Evolutionary conservation across 192 early-diverging fungal species (phyloP).

Genomic region (Dimargaris cristalligena): DNA sequence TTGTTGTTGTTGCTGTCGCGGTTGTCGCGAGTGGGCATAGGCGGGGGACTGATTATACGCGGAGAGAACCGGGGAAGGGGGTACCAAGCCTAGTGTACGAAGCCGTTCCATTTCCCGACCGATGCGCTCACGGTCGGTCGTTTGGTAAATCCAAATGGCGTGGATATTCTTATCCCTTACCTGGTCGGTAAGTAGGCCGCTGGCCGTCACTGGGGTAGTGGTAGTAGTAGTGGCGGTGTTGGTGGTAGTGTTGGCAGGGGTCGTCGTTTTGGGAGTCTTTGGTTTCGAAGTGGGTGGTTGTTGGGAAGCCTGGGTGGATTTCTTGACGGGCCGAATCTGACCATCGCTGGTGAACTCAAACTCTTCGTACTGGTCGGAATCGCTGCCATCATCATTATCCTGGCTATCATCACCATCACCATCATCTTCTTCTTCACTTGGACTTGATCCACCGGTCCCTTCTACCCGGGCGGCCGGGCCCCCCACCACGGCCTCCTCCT

Average conservation of each 20-base stretch:
- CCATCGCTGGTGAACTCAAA: background rate
- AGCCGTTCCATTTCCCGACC: background rate
- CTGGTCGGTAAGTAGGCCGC: too few relatives aligned
- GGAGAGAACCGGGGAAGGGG: too few relatives aligned
- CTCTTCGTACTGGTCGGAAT: background rate
- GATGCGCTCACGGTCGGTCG: conserved; percentile 21
- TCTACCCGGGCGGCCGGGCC: conserved; percentile 46
- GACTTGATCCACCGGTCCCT: too few relatives aligned
- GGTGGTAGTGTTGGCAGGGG: background rate
- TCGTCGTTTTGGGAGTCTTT: background rate
- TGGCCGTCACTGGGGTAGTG: background rate
- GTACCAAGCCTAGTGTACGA: conserved; percentile 1
- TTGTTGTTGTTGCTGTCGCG: too few relatives aligned
- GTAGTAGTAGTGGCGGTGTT: background rate
- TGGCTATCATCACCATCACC: background rate
- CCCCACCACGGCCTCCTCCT: conserved; percentile 32
- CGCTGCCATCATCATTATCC: background rate
- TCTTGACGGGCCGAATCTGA: background rate
- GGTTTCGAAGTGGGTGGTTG: too few relatives aligned
- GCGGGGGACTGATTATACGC: too few relatives aligned
- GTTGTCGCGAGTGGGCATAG: too few relatives aligned
- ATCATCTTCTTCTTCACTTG: conserved; percentile 13
- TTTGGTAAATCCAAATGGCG: conserved; percentile 29
- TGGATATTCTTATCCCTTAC: conserved; percentile 14
- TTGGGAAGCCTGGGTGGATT: background rate